phyloP scores from a whole-genome alignment of 805 yeast species.

The Ogataea neopini region DNA sequence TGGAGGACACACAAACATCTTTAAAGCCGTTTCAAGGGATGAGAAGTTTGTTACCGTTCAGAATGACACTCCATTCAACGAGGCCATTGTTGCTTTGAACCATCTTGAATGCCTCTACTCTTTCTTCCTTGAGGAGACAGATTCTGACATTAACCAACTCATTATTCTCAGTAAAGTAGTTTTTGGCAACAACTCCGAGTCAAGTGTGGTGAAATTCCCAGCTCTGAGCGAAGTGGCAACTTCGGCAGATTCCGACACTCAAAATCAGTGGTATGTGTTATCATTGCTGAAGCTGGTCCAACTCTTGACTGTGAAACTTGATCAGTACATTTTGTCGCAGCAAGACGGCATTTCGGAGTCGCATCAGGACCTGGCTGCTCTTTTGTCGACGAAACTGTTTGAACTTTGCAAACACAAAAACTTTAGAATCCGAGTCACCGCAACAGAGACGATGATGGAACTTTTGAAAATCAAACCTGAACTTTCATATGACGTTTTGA shows the following conservation, averaged over 20 bases:
- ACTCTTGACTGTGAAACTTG: constrained; percentile 30
- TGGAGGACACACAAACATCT: constrained; percentile 13
- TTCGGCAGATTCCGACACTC: constrained; percentile 10
- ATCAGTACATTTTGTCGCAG: constrained; percentile 35
- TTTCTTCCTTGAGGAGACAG: constrained; percentile 33
- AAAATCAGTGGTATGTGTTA: constrained; percentile 30
- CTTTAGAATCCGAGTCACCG: constrained; percentile 42
- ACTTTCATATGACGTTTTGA: constrained; percentile 31
- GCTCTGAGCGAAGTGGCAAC: constrained; percentile 22
- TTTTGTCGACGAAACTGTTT: constrained; percentile 38
- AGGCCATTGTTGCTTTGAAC: constrained; percentile 25
- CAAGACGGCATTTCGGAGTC: constrained; percentile 29
- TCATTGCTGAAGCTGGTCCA: constrained; percentile 32
- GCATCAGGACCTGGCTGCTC: constrained; percentile 30
- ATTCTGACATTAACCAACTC: constrained; percentile 36
- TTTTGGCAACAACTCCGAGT: constrained; percentile 19
- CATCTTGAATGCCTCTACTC: constrained; percentile 33
- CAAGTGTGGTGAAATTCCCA: constrained; percentile 19
- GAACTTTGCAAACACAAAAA: constrained; percentile 40
- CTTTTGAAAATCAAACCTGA: constrained; percentile 39
- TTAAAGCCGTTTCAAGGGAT: constrained; percentile 22
- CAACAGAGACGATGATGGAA: constrained; percentile 38
- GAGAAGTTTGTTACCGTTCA: constrained; percentile 13
- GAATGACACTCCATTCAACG: constrained; percentile 16
- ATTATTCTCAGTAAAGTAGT: constrained; percentile 32